Evolutionary conservation across 306 rosid genomes (phyloP).

Genomic region (Psophocarpus tetragonolobus): DNA sequence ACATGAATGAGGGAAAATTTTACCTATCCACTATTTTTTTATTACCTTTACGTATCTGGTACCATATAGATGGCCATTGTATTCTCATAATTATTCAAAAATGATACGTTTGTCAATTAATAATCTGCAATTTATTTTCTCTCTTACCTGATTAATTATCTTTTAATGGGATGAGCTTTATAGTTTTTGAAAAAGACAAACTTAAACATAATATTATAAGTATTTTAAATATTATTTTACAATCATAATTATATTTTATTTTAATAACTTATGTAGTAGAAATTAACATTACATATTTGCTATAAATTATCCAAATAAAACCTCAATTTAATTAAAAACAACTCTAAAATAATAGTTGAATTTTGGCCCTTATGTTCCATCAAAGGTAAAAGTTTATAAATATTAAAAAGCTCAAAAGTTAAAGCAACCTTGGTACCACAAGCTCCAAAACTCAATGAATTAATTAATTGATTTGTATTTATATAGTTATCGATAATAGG

Average conservation of each 20-base stretch:
- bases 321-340: not conserved
- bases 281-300: no score
- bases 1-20: no score
- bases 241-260: no score
- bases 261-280: no score
- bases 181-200: no score
- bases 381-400: not conserved
- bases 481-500: not conserved
- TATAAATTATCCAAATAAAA: no score
- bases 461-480: not conserved
- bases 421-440: slow-evolving; percentile 2
- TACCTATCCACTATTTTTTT: no score
- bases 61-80: not conserved
- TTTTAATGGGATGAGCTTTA: no score
- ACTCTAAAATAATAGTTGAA: not conserved
- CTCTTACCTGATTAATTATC: not conserved
- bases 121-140: no score
- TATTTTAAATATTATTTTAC: no score
- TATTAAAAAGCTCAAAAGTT: slow-evolving; percentile 4
- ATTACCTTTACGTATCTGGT: no score
- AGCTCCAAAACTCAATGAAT: slow-evolving; percentile 10
- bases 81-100: not conserved
- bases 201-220: no score
- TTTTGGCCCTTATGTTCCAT: not conserved
- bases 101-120: not conserved